Conservation (phyloP, 192 early-diverging fungal genomes). For the Coemansia sp. region DNA sequence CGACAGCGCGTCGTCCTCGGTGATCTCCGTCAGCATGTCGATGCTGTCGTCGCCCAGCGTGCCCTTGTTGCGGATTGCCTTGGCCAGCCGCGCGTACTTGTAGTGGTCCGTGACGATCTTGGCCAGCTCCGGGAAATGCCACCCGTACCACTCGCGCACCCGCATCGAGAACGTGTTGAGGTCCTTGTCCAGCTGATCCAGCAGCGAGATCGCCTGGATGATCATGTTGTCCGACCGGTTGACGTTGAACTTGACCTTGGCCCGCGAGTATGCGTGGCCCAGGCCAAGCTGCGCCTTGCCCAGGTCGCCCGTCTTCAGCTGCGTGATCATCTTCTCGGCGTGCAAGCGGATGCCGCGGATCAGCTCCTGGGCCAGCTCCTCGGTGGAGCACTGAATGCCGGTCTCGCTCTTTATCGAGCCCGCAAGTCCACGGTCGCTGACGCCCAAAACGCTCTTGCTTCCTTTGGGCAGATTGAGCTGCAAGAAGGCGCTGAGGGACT, state of each 20-base stretch:
- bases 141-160: slow-evolving; percentile 97
- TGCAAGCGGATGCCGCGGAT: slow-evolving; percentile 93
- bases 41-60: slow-evolving; percentile 72
- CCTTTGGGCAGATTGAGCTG: slow-evolving; percentile 90
- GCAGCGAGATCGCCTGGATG: slow-evolving; percentile 86
- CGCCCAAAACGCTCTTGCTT: slow-evolving; percentile 73
- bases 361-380: slow-evolving; percentile 84
- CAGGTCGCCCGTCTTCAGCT: slow-evolving; percentile 92
- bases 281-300: slow-evolving; percentile 93
- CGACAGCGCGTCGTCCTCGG: slow-evolving; percentile 76
- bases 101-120: slow-evolving; percentile 94
- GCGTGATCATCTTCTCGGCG: slow-evolving; percentile 80
- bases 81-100: slow-evolving; percentile 85
- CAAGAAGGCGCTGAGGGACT: slow-evolving; percentile 87
- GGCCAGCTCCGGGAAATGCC: slow-evolving; percentile 99
- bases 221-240: slow-evolving; percentile 98
- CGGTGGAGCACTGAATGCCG: slow-evolving; percentile 73
- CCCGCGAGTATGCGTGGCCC: slow-evolving; percentile 96
- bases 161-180: slow-evolving; percentile 98
- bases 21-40: slow-evolving; percentile 77
- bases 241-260: slow-evolving; percentile 99
- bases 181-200: slow-evolving; percentile 99
- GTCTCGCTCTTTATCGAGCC: slow-evolving; percentile 63
- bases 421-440: slow-evolving; percentile 82
- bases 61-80: slow-evolving; percentile 91